These are phyloP conservation scores for Fusarium avenaceum DNA, from an alignment of 2,329 filamentous ascomycete genomes.

Conservation along the genomic window DNA sequence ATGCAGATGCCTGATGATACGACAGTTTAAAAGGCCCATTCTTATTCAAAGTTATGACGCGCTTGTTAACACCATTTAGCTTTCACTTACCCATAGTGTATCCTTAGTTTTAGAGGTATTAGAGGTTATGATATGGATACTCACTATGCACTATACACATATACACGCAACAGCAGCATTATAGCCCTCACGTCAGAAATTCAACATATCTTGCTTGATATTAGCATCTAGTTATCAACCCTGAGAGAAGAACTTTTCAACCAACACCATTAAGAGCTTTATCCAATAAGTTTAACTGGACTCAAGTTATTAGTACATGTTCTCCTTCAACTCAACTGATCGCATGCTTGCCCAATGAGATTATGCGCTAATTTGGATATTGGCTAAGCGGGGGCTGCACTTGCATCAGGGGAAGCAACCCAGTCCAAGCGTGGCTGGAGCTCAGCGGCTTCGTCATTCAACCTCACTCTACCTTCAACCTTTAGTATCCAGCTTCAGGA, in stretches of 20 bases:
- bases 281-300: not conserved
- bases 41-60: no score
- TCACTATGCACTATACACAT: no score
- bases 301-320: constrained; percentile 1
- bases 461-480: constrained; percentile 20
- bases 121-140: no score
- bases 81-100: no score
- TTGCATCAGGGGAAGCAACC: constrained; percentile 47
- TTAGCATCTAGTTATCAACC: no score
- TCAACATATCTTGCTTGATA: no score
- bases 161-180: no score
- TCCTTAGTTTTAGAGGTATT: no score
- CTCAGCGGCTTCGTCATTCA: constrained; percentile 50
- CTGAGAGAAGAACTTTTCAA: no score
- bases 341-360: constrained; percentile 13
- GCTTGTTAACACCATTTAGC: no score
- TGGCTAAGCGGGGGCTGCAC: constrained; percentile 44
- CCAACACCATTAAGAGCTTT: no score
- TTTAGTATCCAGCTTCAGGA: constrained; percentile 16
- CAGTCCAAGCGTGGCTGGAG: constrained; percentile 48
- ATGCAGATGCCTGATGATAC: not conserved
- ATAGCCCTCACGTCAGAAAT: no score
- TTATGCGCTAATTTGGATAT: constrained; percentile 49
- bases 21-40: not conserved
- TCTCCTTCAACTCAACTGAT: constrained; percentile 1